phyloP scores from a whole-genome alignment of 495 filamentous ascomycete species.

The Daldinia loculata region DNA sequence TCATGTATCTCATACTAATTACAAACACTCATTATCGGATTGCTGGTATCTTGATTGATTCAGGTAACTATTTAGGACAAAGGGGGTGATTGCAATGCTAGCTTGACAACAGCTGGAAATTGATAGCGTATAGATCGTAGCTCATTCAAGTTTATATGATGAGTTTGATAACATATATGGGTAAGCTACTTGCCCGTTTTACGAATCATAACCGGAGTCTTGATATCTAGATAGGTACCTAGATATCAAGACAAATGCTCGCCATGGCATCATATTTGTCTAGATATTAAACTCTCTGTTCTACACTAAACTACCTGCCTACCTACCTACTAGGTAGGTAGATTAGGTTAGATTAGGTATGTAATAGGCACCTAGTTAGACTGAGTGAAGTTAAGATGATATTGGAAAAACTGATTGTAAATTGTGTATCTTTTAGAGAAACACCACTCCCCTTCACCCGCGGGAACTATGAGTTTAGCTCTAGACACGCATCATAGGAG shows the following conservation, averaged over 20 bases:
- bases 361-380: neutral
- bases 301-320: too few species aligned
- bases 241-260: too few species aligned
- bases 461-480: neutral
- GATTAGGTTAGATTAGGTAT: too few species aligned
- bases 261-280: too few species aligned
- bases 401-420: neutral
- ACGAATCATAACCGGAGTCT: too few species aligned
- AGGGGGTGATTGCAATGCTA: neutral
- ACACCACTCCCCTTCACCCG: neutral
- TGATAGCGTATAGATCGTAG: neutral
- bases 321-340: too few species aligned
- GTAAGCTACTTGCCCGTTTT: too few species aligned
- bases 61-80: neutral
- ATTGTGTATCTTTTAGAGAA: neutral
- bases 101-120: neutral
- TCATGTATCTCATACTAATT: neutral
- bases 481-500: neutral
- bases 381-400: neutral
- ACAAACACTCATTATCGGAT: neutral
- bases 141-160: too few species aligned
- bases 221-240: too few species aligned
- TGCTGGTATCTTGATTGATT: neutral
- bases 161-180: too few species aligned
- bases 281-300: too few species aligned